Conservation (phyloP, 495 filamentous ascomycete species). For the Apodospora peruviana region DNA sequence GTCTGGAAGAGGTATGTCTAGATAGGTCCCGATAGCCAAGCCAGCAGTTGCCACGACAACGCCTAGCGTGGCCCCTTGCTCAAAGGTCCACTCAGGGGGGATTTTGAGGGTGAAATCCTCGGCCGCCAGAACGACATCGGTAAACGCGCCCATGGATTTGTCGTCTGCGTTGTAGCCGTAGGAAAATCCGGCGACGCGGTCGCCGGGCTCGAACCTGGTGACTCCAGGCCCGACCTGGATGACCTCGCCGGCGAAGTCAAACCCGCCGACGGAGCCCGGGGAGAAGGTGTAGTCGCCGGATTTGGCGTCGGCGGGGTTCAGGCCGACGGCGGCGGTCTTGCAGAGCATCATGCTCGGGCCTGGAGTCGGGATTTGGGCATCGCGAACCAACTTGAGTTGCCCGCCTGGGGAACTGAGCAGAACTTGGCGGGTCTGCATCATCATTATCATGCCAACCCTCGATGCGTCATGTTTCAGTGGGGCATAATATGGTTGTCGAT, state of each 20-base stretch:
- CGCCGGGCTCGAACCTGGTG: slow-evolving; percentile 1
- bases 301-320: slow-evolving; percentile 7
- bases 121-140: background rate
- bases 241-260: slow-evolving; percentile 4
- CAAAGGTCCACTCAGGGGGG: background rate
- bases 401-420: background rate
- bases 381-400: background rate
- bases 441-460: background rate
- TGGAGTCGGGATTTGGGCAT: background rate
- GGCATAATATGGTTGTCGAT: background rate
- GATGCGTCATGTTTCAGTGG: too few species aligned
- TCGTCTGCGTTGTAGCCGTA: background rate
- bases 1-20: background rate
- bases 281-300: background rate
- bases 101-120: background rate
- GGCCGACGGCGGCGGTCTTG: background rate
- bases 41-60: background rate
- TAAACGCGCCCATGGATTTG: slow-evolving; percentile 5
- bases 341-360: slow-evolving; percentile 1
- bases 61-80: background rate
- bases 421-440: background rate
- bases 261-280: slow-evolving; percentile 2
- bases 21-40: background rate
- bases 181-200: slow-evolving; percentile 2
- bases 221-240: background rate